phyloP scores from a whole-genome alignment of 1,284 basidiomycete species.

The Leccinum pachyderme region DNA sequence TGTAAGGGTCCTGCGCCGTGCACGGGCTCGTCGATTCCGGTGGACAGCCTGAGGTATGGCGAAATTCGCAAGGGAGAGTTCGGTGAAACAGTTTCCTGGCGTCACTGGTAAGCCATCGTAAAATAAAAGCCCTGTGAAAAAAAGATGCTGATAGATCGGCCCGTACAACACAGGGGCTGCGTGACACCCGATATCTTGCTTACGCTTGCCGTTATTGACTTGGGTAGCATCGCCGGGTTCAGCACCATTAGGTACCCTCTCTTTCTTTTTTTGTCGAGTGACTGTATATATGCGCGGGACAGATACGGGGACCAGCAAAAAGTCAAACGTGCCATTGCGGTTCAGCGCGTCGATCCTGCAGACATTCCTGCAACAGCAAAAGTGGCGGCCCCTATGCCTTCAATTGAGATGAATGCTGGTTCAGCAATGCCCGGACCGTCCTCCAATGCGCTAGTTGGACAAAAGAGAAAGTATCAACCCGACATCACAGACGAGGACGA shows the following conservation, averaged over 20 bases:
- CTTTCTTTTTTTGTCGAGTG: background rate
- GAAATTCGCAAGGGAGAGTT: constrained; percentile 42
- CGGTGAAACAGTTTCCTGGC: constrained; percentile 67
- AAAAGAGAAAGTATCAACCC: constrained; percentile 39
- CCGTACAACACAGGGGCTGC: constrained; percentile 55
- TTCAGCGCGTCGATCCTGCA: constrained; percentile 49
- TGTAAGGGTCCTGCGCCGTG: constrained; percentile 66
- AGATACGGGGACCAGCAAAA: constrained; percentile 61
- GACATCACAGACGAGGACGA: constrained; percentile 40
- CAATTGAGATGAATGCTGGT: constrained; percentile 1
- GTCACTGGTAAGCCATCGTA: constrained; percentile 57
- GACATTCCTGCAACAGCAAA: constrained; percentile 51
- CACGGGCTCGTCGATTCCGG: constrained; percentile 49
- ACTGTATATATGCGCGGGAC: background rate
- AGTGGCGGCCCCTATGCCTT: constrained; percentile 5
- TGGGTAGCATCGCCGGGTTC: constrained; percentile 52
- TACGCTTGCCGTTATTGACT: constrained; percentile 43
- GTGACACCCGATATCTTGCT: constrained; percentile 58
- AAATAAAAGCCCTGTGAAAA: constrained; percentile 13
- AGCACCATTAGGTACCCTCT: constrained; percentile 41
- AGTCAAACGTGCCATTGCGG: constrained; percentile 54
- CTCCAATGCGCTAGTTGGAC: constrained; percentile 18
- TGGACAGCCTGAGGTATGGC: constrained; percentile 65
- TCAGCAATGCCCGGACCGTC: background rate
- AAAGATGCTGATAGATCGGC: constrained; percentile 12